Evolutionary conservation across 345 rosid species (phyloP).

Genomic region (Arabis alpina): DNA sequence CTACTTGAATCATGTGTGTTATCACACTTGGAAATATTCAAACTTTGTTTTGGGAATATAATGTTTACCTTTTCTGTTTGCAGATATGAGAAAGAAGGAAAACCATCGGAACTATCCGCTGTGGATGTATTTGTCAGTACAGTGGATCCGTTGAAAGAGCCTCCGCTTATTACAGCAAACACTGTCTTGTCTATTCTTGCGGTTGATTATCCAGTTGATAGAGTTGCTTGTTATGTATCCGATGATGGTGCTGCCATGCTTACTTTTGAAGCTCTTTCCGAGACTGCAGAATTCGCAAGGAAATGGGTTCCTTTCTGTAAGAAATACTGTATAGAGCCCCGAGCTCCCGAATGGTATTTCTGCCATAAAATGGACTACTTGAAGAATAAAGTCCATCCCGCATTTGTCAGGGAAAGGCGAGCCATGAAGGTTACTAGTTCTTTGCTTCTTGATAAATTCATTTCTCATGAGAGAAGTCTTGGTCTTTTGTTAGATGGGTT

Average conservation of each 20-base stretch:
- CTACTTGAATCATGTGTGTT: slow-evolving; percentile 21
- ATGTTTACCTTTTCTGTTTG: slow-evolving; percentile 14
- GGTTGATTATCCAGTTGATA: slow-evolving; percentile 95
- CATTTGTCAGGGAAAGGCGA: slow-evolving; percentile 95
- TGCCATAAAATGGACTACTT: slow-evolving; percentile 92
- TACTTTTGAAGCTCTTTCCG: slow-evolving; percentile 97
- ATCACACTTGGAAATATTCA: background rate
- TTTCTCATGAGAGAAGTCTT: slow-evolving; percentile 1
- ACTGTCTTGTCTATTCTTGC: slow-evolving; percentile 97
- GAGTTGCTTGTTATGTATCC: slow-evolving; percentile 94
- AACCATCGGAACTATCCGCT: slow-evolving; percentile 78
- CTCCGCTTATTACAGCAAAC: slow-evolving; percentile 97
- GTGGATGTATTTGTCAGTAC: slow-evolving; percentile 93
- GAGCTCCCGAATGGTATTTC: slow-evolving; percentile 99
- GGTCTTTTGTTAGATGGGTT: background rate
- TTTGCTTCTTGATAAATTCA: background rate
- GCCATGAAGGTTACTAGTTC: slow-evolving; percentile 81
- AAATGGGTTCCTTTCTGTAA: slow-evolving; percentile 99
- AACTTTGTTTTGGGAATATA: slow-evolving; percentile 1
- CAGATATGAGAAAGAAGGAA: slow-evolving; percentile 99
- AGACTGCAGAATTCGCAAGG: slow-evolving; percentile 95
- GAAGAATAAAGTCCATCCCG: slow-evolving; percentile 91
- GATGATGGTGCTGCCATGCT: slow-evolving; percentile 99
- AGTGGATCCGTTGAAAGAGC: slow-evolving; percentile 98
- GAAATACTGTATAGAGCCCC: slow-evolving; percentile 86